Base-by-base conservation (phyloP, 768 basidiomycete genomes). In the Tricholoma furcatifolium region DNA sequence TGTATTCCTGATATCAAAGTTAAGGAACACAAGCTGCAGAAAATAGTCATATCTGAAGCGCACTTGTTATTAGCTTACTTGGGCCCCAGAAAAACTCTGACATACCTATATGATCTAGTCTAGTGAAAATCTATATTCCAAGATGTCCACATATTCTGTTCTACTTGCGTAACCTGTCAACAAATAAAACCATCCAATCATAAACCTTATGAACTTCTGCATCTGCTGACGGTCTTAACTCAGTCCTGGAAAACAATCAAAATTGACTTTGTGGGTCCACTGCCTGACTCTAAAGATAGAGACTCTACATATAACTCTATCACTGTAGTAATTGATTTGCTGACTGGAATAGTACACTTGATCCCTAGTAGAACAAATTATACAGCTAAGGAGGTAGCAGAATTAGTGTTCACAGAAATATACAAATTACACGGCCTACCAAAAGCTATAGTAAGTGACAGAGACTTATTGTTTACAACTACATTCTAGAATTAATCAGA, bases 41-140 rank as follows among this genome's bases (percentile, higher is more conserved):
- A 72, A 41, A 49, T 64, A 2, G 15, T 74, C 0, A 74, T 74
- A 0, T 52, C 54, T 24, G 18, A 11, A 12, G 41, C n/a, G 20
- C 41, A 42, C 20, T 42, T 18, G 14, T 6, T 42, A n/a, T 17
- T 42, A 11, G 41, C 41, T 2, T 17, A 42, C 20, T 12, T 42
- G 3, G n/a, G 41, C 4, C 3, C 41, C 6, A 18, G 17, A 21
- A 75, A 75, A 42, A 74, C 70, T 0, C 15, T 72, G 0, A 20
- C 45, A 0, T 68, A 67, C 32, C 58, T 73, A 0, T 45, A 59
- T 2, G 60, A 71, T 15, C 43, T 65, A 18, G 67, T 71, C 2
- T 73, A 71, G 71, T 73, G 73, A 72, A 65, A 65, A 17, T 32
- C 53, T 0, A 66, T 74, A 50, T 57, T 47, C 0, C 7, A 36